These are phyloP conservation scores for Bothriochloa decipiens DNA, from an alignment of 176 grass and related monocot genomes.

Conservation along the genomic window DNA sequence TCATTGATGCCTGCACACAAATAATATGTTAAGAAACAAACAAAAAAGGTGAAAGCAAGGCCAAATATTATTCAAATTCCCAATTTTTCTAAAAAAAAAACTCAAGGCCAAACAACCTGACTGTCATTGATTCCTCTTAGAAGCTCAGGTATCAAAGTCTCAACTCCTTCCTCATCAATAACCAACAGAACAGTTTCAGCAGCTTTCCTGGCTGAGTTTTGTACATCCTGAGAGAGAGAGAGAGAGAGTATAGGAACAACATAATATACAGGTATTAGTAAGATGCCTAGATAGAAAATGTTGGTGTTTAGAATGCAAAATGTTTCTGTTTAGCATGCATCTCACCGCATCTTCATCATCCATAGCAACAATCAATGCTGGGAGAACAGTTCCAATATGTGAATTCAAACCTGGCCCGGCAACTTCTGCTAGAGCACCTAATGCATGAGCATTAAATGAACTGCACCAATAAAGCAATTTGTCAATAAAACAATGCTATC, in stretches of 20 bases:
- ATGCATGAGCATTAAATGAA: slow-evolving; percentile 97
- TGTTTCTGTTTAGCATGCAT: slow-evolving; percentile 22
- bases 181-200: slow-evolving; percentile 88
- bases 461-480: slow-evolving; percentile 56
- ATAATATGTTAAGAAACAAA: slow-evolving; percentile 30
- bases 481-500: slow-evolving; percentile 36
- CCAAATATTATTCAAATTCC: slow-evolving; percentile 11
- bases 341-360: slow-evolving; percentile 69
- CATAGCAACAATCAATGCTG: slow-evolving; percentile 85
- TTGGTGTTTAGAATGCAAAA: not conserved
- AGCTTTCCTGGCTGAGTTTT: slow-evolving; percentile 84
- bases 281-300: slow-evolving; percentile 17
- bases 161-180: slow-evolving; percentile 93
- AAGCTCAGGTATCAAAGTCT: slow-evolving; percentile 83
- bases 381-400: slow-evolving; percentile 90
- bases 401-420: slow-evolving; percentile 89
- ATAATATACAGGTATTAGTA: not conserved
- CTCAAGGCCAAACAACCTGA: slow-evolving; percentile 66
- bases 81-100: slow-evolving; percentile 5
- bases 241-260: slow-evolving; percentile 20
- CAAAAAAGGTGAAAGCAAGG: slow-evolving; percentile 9
- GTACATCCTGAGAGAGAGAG: slow-evolving; percentile 62
- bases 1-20: slow-evolving; percentile 74
- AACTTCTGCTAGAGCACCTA: slow-evolving; percentile 95
- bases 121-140: slow-evolving; percentile 80